Evolutionary conservation across 2,329 filamentous ascomycete species (phyloP).

Genomic region (Trichoderma koningii): DNA sequence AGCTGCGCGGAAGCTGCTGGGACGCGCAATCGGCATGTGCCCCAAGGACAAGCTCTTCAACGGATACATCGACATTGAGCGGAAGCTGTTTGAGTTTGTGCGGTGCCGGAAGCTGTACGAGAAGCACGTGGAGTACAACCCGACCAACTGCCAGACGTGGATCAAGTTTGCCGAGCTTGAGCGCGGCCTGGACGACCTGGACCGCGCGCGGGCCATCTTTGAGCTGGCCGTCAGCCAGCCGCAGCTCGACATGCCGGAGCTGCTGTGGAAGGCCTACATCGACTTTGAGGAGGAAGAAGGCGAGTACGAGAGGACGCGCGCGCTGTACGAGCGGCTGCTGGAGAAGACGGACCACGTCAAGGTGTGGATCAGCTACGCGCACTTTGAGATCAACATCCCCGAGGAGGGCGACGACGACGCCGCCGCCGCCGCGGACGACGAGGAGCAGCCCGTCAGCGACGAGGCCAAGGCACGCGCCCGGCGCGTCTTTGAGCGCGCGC

Average conservation of each 20-base stretch:
- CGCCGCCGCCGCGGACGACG: too few relatives aligned
- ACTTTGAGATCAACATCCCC: slow-evolving; percentile 94
- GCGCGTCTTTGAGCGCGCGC: slow-evolving; percentile 79
- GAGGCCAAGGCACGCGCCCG: slow-evolving; percentile 81
- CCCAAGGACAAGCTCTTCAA: slow-evolving; percentile 95
- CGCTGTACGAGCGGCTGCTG: slow-evolving; percentile 85
- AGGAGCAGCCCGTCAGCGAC: slow-evolving; percentile 73
- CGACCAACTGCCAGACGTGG: slow-evolving; percentile 90
- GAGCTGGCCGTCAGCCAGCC: slow-evolving; percentile 84
- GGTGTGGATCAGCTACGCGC: slow-evolving; percentile 98
- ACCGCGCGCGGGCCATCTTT: slow-evolving; percentile 86
- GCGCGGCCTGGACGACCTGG: slow-evolving; percentile 84
- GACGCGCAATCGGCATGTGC: slow-evolving; percentile 87
- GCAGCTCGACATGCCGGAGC: slow-evolving; percentile 91
- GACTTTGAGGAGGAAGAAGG: slow-evolving; percentile 97
- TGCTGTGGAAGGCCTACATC: slow-evolving; percentile 97
- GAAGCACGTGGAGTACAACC: slow-evolving; percentile 91
- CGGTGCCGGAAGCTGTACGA: slow-evolving; percentile 89
- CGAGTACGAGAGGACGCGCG: slow-evolving; percentile 80
- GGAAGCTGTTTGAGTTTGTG: slow-evolving; percentile 90
- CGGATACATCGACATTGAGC: slow-evolving; percentile 89
- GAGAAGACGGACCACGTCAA: slow-evolving; percentile 98
- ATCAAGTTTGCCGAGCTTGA: slow-evolving; percentile 95
- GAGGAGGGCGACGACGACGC: slow-evolving; percentile 67
- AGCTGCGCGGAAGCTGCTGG: slow-evolving; percentile 82